These are phyloP conservation scores for Trametes polyzona DNA, from an alignment of 1,284 basidiomycete genomes.

Conservation along the genomic window DNA sequence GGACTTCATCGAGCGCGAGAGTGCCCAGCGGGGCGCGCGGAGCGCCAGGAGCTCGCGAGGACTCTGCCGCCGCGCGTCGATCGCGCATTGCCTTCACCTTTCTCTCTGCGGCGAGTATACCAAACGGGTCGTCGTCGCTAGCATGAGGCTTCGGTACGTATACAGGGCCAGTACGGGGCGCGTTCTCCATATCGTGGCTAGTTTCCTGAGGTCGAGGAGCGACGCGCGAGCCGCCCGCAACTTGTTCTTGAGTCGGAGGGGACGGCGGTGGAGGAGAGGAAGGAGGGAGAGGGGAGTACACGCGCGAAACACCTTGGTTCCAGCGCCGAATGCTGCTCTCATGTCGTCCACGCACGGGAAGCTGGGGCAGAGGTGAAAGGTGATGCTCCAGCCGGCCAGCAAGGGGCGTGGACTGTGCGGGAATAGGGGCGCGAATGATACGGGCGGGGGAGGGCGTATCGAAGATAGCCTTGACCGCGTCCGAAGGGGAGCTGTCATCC, in stretches of 20 bases:
- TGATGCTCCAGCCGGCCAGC: constrained; percentile 14
- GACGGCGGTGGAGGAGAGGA: constrained; percentile 19
- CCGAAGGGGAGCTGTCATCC: constrained; percentile 22
- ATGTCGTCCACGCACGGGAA: constrained; percentile 7
- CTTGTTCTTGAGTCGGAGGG: constrained; percentile 12
- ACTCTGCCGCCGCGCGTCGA: constrained; percentile 9
- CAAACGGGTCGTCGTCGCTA: constrained; percentile 45
- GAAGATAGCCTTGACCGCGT: constrained; percentile 18
- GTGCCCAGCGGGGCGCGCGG: constrained; percentile 27
- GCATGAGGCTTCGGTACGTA: constrained; percentile 6
- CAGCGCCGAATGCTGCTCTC: constrained; percentile 18
- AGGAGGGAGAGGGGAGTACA: constrained; percentile 21
- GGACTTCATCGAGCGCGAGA: constrained; percentile 22
- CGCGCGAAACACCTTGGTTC: constrained; percentile 16
- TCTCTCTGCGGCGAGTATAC: constrained; percentile 46
- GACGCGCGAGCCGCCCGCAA: constrained; percentile 14
- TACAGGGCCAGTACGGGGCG: constrained; percentile 14
- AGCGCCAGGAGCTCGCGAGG: constrained; percentile 12
- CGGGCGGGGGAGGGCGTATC: constrained; percentile 22
- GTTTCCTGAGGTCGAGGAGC: constrained; percentile 6
- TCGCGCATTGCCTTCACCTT: constrained; percentile 38
- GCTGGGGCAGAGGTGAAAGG: constrained; percentile 7
- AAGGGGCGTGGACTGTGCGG: constrained; percentile 17
- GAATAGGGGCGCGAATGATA: constrained; percentile 19
- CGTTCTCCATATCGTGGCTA: constrained; percentile 21